phyloP scores from a whole-genome alignment of 2,329 filamentous ascomycete genomes.

The Pseudogymnoascus sp. region DNA sequence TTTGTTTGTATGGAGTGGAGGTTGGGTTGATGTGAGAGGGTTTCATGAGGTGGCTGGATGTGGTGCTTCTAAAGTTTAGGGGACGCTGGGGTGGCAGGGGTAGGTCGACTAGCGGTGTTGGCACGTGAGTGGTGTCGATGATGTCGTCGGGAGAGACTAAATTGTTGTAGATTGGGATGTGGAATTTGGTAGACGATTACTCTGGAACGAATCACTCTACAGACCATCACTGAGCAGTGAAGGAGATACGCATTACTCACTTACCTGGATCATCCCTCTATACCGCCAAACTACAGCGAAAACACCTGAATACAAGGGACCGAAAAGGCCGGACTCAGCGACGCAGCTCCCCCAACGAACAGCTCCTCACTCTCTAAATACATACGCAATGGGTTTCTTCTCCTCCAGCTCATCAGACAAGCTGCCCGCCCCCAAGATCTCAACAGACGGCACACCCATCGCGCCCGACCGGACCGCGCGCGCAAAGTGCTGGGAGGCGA shows the following conservation, averaged over 20 bases:
- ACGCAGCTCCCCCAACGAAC: neutral
- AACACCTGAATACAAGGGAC: neutral
- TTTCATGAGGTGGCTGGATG: conserved; percentile 5
- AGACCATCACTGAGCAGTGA: neutral
- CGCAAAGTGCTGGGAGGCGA: conserved; percentile 77
- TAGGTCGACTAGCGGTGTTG: neutral
- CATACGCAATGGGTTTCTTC: conserved; percentile 42
- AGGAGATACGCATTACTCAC: neutral
- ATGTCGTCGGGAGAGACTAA: neutral
- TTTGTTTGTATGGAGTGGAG: neutral
- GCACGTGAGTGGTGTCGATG: neutral
- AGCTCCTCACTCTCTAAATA: neutral
- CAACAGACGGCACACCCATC: conserved; percentile 54
- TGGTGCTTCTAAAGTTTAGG: neutral
- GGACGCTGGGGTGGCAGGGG: neutral
- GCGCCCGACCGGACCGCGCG: conserved; percentile 82
- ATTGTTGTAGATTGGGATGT: neutral
- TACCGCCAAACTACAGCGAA: neutral
- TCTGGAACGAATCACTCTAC: neutral
- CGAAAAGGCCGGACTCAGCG: neutral
- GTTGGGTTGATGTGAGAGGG: neutral
- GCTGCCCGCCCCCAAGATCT: conserved; percentile 35
- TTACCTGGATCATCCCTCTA: no score
- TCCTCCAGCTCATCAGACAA: conserved; percentile 30
- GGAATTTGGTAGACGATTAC: neutral